Percentiles rank a stretch among this genome's conserved stretches.
Conservation (phyloP, 257 asterid genomes). For the Paulownia fortunei region DNA sequence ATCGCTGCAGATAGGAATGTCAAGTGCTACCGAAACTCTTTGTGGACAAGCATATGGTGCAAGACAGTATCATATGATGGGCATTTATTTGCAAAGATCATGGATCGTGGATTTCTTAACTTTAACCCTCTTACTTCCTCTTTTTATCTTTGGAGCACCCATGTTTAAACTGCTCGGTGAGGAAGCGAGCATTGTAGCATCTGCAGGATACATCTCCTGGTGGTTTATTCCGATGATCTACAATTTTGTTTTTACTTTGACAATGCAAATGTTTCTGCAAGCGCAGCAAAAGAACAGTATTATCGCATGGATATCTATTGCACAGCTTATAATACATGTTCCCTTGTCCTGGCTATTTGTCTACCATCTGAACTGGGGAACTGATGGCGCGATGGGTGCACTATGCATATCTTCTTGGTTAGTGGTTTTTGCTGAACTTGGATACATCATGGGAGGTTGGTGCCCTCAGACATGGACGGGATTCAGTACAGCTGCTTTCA, state of each 20-base stretch:
- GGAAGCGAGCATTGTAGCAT: slow-evolving; percentile 42
- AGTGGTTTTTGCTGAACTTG: slow-evolving; percentile 41
- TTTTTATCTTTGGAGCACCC: slow-evolving; percentile 54
- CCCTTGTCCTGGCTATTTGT: slow-evolving; percentile 71
- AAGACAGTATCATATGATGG: slow-evolving; percentile 75
- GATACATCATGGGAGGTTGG: slow-evolving; percentile 52
- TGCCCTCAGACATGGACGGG: slow-evolving; percentile 70
- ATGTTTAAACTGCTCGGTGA: slow-evolving; percentile 62
- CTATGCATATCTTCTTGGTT: slow-evolving; percentile 60
- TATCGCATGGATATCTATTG: slow-evolving; percentile 58
- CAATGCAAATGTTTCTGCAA: slow-evolving; percentile 78
- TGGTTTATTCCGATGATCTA: slow-evolving; percentile 73
- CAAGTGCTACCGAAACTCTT: slow-evolving; percentile 80
- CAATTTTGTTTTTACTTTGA: slow-evolving; percentile 59
- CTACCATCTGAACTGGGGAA: slow-evolving; percentile 49
- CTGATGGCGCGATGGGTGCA: slow-evolving; percentile 69
- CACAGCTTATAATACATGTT: slow-evolving; percentile 54
- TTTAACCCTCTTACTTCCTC: slow-evolving; percentile 55
- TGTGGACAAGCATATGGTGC: slow-evolving; percentile 87
- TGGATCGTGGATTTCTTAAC: slow-evolving; percentile 73
- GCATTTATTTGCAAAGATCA: slow-evolving; percentile 73
- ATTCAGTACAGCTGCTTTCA: slow-evolving; percentile 50
- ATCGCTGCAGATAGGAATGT: slow-evolving; percentile 65
- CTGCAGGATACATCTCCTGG: slow-evolving; percentile 61
- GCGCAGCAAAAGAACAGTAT: slow-evolving; percentile 72